Percentiles rank a stretch among this genome's conserved stretches.
Evolutionary conservation across 805 yeast species (phyloP).

Genomic region (Metschnikowia lunata): DNA sequence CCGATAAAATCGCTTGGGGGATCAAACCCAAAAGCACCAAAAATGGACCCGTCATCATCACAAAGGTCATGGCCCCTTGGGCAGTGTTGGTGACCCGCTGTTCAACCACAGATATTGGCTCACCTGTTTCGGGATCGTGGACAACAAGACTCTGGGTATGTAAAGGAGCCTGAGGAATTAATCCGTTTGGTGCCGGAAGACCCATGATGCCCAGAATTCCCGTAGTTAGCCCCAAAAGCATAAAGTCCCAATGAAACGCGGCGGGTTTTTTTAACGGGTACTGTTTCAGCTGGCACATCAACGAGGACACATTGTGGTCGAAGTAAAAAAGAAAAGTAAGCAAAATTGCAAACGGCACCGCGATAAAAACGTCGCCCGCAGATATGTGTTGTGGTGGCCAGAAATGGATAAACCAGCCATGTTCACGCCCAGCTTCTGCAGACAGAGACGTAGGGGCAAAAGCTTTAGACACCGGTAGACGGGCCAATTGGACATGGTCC

Average conservation of each 20-base stretch:
- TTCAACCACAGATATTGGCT: constrained; percentile 65
- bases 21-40: constrained; percentile 73
- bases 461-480: constrained; percentile 65
- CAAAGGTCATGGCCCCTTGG: constrained; percentile 81
- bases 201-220: constrained; percentile 86
- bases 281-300: constrained; percentile 84
- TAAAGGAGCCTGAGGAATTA: constrained; percentile 95
- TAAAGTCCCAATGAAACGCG: constrained; percentile 89
- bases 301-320: constrained; percentile 91
- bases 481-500: constrained; percentile 50
- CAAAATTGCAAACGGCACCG: constrained; percentile 87
- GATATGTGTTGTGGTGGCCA: constrained; percentile 56
- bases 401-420: constrained; percentile 76
- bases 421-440: constrained; percentile 31
- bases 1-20: constrained; percentile 92
- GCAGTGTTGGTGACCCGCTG: constrained; percentile 80
- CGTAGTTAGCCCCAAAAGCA: constrained; percentile 78
- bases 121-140: constrained; percentile 35
- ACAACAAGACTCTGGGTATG: constrained; percentile 79
- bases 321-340: constrained; percentile 83
- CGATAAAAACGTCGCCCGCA: constrained; percentile 77
- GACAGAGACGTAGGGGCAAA: constrained; percentile 63
- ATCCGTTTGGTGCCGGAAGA: constrained; percentile 92
- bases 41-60: constrained; percentile 87
- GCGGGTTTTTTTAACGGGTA: constrained; percentile 83